Evolutionary conservation across 2,329 filamentous ascomycete species (phyloP).

Genomic region (Fusarium incarnatum): DNA sequence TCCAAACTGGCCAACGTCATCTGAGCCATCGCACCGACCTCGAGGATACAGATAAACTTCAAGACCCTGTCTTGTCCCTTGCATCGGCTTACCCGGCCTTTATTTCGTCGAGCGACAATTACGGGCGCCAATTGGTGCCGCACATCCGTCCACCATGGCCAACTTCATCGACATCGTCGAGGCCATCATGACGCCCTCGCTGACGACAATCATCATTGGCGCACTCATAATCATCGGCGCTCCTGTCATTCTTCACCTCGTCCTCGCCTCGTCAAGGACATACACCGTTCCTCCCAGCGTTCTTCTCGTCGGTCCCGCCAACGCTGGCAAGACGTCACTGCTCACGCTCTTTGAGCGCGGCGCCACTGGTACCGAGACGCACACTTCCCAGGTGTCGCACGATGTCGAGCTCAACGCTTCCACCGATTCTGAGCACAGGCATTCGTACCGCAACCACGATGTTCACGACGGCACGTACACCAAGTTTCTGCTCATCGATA

Average conservation of each 20-base stretch:
- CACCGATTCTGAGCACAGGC: conserved; percentile 56
- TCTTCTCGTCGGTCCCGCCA: conserved; percentile 82
- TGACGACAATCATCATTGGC: conserved; percentile 73
- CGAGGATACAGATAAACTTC: neutral
- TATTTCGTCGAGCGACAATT: neutral
- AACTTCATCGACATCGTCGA: conserved; percentile 58
- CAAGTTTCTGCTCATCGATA: conserved; percentile 84
- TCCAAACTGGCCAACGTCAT: neutral
- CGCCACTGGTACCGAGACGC: conserved; percentile 58
- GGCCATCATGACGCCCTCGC: conserved; percentile 69
- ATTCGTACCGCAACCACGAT: conserved; percentile 68
- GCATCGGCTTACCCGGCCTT: neutral
- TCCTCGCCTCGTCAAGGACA: conserved; percentile 74
- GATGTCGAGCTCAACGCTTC: conserved; percentile 67
- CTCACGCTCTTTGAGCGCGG: conserved; percentile 78
- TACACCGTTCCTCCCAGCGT: conserved; percentile 80
- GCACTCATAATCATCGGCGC: conserved; percentile 76
- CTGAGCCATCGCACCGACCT: conserved; percentile 1
- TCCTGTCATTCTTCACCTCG: conserved; percentile 81
- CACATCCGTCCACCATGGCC: conserved; percentile 50
- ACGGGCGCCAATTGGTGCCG: conserved; percentile 31
- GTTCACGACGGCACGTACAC: conserved; percentile 67
- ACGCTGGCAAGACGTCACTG: conserved; percentile 88
- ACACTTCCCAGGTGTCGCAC: conserved; percentile 65
- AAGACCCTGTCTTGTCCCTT: neutral